Percentiles rank a stretch among this genome's conserved stretches.
These are phyloP conservation scores for Calonectria crousiana DNA, from an alignment of 2,329 filamentous ascomycete genomes.

Conservation along the genomic window DNA sequence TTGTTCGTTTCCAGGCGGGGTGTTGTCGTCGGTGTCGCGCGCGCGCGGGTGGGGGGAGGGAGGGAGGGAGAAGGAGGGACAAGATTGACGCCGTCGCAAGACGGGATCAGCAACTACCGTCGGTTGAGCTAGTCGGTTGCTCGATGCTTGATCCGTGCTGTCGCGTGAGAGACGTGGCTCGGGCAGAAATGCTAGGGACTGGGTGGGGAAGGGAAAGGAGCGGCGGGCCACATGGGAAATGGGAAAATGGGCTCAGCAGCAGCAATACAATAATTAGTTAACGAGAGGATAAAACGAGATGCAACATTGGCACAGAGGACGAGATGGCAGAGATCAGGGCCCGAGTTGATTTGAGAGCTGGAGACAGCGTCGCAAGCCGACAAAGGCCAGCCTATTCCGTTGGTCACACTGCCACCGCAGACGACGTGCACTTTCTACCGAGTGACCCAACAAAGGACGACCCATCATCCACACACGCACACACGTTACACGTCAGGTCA, in stretches of 20 bases:
- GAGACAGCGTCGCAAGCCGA: not conserved
- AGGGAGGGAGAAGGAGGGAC: not conserved
- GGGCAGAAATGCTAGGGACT: not conserved
- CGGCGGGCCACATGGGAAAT: not conserved
- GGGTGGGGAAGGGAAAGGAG: constrained; percentile 10
- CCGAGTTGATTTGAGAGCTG: not conserved
- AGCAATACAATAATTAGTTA: not conserved
- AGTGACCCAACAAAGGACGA: constrained; percentile 13
- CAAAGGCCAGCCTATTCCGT: not conserved
- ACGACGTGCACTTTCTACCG: constrained; percentile 3
- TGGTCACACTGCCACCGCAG: constrained; percentile 11
- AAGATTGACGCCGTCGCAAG: not conserved
- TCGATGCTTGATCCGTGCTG: constrained; percentile 12
- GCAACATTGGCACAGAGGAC: not conserved
- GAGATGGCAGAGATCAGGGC: not conserved
- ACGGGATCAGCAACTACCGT: not conserved
- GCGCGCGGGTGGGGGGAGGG: not conserved
- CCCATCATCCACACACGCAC: not conserved
- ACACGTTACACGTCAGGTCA: constrained; percentile 11
- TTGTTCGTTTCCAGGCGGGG: not conserved
- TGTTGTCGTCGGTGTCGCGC: not conserved
- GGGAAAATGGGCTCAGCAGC: not conserved
- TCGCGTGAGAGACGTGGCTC: constrained; percentile 15
- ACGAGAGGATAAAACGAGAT: not conserved
- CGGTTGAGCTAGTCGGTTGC: not conserved